Evolutionary conservation across 306 rosid species (phyloP).

Genomic region (Bauhinia variegata): DNA sequence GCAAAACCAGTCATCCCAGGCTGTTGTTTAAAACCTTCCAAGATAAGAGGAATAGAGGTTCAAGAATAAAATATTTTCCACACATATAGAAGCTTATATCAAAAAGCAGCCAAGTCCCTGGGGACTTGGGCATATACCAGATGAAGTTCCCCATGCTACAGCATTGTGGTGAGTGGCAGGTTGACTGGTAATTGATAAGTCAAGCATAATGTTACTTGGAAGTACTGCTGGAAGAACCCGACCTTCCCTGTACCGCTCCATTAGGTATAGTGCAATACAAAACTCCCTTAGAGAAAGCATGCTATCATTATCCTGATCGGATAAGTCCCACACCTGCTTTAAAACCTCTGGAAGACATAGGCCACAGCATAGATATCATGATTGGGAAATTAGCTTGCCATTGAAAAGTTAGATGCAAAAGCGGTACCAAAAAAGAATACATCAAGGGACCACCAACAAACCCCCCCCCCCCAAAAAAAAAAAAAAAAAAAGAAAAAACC

Average conservation of each 20-base stretch:
- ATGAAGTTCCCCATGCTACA: slow-evolving; percentile 67
- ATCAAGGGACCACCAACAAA: too few relatives aligned
- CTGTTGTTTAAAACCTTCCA: slow-evolving; percentile 70
- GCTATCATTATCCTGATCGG: slow-evolving; percentile 99
- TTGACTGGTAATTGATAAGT: slow-evolving; percentile 64
- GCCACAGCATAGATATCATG: slow-evolving; percentile 48
- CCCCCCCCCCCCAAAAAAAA: background rate
- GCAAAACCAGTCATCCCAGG: slow-evolving; percentile 65
- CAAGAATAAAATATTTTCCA: slow-evolving; percentile 28
- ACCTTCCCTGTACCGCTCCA: slow-evolving; percentile 97
- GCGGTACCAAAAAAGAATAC: too few relatives aligned
- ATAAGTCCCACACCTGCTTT: slow-evolving; percentile 98
- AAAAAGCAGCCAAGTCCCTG: background rate
- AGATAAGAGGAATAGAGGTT: slow-evolving; percentile 23
- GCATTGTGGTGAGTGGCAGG: slow-evolving; percentile 51
- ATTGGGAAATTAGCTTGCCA: slow-evolving; percentile 36
- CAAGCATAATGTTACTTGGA: slow-evolving; percentile 71
- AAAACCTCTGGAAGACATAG: slow-evolving; percentile 81
- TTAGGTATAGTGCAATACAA: slow-evolving; percentile 84
- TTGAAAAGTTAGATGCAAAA: background rate
- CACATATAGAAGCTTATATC: slow-evolving; percentile 17
- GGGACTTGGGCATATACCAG: slow-evolving; percentile 55
- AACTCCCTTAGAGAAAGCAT: slow-evolving; percentile 98
- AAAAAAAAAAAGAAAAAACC: too few relatives aligned
- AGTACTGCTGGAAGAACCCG: slow-evolving; percentile 77